Evolutionary conservation across 192 early-diverging fungal species (phyloP).

Genomic region (Funneliformis mosseae): DNA sequence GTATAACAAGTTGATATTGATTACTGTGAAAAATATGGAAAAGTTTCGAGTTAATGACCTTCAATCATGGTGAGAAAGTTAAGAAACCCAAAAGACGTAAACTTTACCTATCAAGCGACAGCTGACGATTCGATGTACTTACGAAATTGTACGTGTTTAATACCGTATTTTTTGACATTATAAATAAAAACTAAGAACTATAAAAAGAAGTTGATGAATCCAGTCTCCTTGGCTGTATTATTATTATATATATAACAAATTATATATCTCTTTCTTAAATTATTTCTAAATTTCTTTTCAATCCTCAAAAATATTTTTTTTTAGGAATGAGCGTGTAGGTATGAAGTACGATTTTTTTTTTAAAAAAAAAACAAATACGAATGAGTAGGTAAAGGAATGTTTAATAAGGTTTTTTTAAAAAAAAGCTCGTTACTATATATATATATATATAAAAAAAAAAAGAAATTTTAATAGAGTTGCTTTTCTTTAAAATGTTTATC

Average conservation of each 20-base stretch:
- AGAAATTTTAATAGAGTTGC: too few species aligned
- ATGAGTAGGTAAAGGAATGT: neutral
- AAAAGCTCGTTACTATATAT: neutral
- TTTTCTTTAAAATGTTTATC: too few species aligned
- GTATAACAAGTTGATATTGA: constrained; percentile 61
- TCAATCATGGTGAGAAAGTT: neutral
- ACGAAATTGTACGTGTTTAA: constrained; percentile 34
- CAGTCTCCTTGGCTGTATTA: neutral
- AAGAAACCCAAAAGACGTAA: neutral
- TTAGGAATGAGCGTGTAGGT: neutral
- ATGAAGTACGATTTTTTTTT: neutral
- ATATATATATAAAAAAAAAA: too few species aligned
- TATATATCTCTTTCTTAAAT: neutral
- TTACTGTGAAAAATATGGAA: constrained; percentile 17
- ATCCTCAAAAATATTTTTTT: neutral
- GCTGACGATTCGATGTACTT: constrained; percentile 11
- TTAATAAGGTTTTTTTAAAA: neutral
- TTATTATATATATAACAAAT: neutral
- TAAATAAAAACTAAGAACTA: neutral
- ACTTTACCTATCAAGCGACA: constrained; percentile 20
- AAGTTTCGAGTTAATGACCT: neutral
- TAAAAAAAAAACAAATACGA: too few species aligned
- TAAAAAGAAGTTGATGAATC: too few species aligned
- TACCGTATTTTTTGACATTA: constrained; percentile 27
- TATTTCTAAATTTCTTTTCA: neutral